A percentile compares a stretch with the other conserved stretches of the same genome.
Conservation (phyloP, 345 rosid genomes). For the Citrus cavaleriei region DNA sequence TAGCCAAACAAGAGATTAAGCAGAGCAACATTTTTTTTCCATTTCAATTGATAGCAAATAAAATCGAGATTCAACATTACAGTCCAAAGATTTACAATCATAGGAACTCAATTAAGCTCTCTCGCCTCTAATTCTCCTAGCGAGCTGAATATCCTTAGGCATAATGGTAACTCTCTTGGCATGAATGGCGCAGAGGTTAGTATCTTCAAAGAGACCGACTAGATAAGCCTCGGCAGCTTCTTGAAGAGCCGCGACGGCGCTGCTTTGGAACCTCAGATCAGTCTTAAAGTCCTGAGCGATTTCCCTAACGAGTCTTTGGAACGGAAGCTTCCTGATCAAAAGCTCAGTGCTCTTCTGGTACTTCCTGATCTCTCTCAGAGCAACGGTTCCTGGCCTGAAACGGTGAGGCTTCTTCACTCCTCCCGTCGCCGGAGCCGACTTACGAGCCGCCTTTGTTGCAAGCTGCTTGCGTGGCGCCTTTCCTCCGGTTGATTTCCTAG, state of each 20-base stretch:
- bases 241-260: constrained; percentile 53
- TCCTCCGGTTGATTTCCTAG: constrained; percentile 59
- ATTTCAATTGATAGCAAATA: not conserved
- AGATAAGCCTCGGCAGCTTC: constrained; percentile 58
- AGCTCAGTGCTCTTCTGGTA: constrained; percentile 60
- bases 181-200: constrained; percentile 54
- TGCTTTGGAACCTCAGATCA: constrained; percentile 52
- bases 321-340: constrained; percentile 51
- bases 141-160: constrained; percentile 65
- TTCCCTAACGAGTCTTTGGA: constrained; percentile 52
- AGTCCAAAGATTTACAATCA: not conserved
- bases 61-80: not conserved
- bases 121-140: constrained; percentile 53
- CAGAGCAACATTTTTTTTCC: not conserved
- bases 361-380: constrained; percentile 50
- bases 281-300: constrained; percentile 66
- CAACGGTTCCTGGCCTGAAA: constrained; percentile 59
- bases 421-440: constrained; percentile 61
- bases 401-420: constrained; percentile 72
- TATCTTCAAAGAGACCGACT: constrained; percentile 47
- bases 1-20: not conserved
- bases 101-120: constrained; percentile 24
- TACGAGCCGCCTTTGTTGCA: constrained; percentile 61
- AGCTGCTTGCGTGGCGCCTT: constrained; percentile 63
- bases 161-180: constrained; percentile 63